Evolutionary conservation across 2,329 filamentous ascomycete species (phyloP), one percentile per base, ranked within the genome.

Genomic region (Orbilia oligospora): DNA sequence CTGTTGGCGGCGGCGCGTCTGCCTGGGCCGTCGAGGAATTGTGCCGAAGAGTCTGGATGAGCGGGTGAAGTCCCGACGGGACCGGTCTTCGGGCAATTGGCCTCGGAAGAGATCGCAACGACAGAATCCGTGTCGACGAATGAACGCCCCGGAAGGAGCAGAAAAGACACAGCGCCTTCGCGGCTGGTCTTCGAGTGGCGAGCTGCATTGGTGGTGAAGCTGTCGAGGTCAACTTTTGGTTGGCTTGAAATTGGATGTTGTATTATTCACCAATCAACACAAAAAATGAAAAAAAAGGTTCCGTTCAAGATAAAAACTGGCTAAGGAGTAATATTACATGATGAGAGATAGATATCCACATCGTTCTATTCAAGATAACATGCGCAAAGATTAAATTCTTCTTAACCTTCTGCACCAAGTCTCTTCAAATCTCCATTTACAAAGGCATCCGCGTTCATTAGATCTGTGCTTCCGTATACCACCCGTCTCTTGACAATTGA

Each of bases 391-490:
- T 33, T 36, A 30, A 30, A 64, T 69, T 38, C 8, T 10, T 38
- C 38, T 70, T 81, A 82, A 44, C 81, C 81, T 83, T 92, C 90
- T 71, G 85, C 85, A 8, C 90, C 90, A 75, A 92, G 83, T 81
- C 87, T 88, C 83, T 90, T 88, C 81, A 92, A 83, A 84, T 92
- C 90, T 69, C 89, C 87, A 79, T 85, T 86, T 73, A 92, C 88
- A 81, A 93, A 91, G 82, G 91, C 89, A 49, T 87, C 87, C 0
- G 91, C 91, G 82, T 90, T 92, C 78, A 92, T 86, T 83, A 93
- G 86, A 84, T 93, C 95, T 14, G 96, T 99, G 83, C 94, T 97
- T 18, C 96, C 96, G 84, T 99, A 99, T 0, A 98, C 92, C 9
- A 99, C 92, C 80, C 94, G 88, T 85, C 93, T 92, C 84, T 90